phyloP scores from a whole-genome alignment of 2,329 filamentous ascomycete species.

The Metarhizium album region DNA sequence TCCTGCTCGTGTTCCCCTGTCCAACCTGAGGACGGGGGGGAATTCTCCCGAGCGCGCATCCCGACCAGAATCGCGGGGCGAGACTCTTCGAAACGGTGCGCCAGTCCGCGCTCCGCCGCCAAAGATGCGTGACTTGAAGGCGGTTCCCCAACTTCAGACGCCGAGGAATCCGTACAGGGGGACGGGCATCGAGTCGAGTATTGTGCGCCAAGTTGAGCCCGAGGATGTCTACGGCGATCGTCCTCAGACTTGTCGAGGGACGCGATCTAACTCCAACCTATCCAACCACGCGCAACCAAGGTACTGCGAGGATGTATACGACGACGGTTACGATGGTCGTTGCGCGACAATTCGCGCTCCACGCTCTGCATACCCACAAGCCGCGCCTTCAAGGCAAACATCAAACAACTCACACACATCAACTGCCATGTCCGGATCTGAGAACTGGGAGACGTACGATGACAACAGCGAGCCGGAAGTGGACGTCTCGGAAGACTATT shows the following conservation, averaged over 20 bases:
- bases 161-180: slow-evolving; percentile 37
- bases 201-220: slow-evolving; percentile 52
- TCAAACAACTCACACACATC: slow-evolving; percentile 57
- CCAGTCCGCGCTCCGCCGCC: slow-evolving; percentile 65
- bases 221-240: slow-evolving; percentile 81
- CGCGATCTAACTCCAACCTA: slow-evolving; percentile 29
- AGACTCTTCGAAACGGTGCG: slow-evolving; percentile 42
- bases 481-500: slow-evolving; percentile 69
- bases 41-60: slow-evolving; percentile 71
- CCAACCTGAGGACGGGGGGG: slow-evolving; percentile 56
- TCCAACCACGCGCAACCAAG: slow-evolving; percentile 22
- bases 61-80: slow-evolving; percentile 31
- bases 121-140: slow-evolving; percentile 75
- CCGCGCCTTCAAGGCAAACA: slow-evolving; percentile 50
- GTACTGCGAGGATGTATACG: slow-evolving; percentile 24
- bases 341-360: slow-evolving; percentile 30
- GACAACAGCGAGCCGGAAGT: slow-evolving; percentile 67
- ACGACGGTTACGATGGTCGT: slow-evolving; percentile 20
- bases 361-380: slow-evolving; percentile 27
- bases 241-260: slow-evolving; percentile 21
- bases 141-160: slow-evolving; percentile 40
- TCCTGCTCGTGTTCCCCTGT: slow-evolving; percentile 58
- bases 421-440: slow-evolving; percentile 69
- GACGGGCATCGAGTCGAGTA: slow-evolving; percentile 38
- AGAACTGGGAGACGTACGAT: slow-evolving; percentile 97